phyloP scores from a whole-genome alignment of 495 filamentous ascomycete genomes.

The Alectoria sarmentosa region DNA sequence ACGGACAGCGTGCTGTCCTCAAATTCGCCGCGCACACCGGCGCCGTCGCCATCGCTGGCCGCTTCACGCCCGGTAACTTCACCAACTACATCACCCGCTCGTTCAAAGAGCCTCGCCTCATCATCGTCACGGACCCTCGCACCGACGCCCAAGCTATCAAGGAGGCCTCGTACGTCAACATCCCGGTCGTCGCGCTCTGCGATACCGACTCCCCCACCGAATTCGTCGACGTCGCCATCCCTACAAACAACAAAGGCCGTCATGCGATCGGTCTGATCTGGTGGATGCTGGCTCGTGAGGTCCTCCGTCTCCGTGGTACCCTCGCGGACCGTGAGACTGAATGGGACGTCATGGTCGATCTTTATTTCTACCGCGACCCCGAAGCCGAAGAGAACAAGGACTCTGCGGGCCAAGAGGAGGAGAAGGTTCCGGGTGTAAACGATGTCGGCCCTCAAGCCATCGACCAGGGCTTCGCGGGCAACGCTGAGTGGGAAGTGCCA shows the following conservation, averaged over 20 bases:
- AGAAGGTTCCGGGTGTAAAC: constrained; percentile 67
- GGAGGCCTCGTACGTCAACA: constrained; percentile 99
- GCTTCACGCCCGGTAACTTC: constrained; percentile 99
- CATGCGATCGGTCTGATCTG: constrained; percentile 97
- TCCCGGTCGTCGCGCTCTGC: constrained; percentile 97
- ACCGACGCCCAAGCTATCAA: constrained; percentile 99
- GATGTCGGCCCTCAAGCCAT: constrained; percentile 75
- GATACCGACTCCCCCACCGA: constrained; percentile 99
- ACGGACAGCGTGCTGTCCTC: constrained; percentile 97
- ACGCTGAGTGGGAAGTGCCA: constrained; percentile 65
- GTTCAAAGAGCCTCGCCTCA: constrained; percentile 99
- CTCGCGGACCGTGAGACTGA: constrained; percentile 87
- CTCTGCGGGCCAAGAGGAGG: constrained; percentile 49
- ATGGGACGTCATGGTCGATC: constrained; percentile 98
- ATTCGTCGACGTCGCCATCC: constrained; percentile 98
- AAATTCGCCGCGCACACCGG: constrained; percentile 98
- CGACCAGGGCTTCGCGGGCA: constrained; percentile 67
- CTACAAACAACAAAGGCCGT: constrained; percentile 99
- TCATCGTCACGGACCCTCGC: constrained; percentile 98
- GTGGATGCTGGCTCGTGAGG: constrained; percentile 99
- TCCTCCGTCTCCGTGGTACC: constrained; percentile 95
- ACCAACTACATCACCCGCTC: constrained; percentile 99
- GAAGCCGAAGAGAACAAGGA: constrained; percentile 98
- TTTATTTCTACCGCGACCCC: constrained; percentile 99
- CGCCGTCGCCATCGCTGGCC: constrained; percentile 94